Conservation (phyloP, 768 basidiomycete genomes). For the Russula vinacea region DNA sequence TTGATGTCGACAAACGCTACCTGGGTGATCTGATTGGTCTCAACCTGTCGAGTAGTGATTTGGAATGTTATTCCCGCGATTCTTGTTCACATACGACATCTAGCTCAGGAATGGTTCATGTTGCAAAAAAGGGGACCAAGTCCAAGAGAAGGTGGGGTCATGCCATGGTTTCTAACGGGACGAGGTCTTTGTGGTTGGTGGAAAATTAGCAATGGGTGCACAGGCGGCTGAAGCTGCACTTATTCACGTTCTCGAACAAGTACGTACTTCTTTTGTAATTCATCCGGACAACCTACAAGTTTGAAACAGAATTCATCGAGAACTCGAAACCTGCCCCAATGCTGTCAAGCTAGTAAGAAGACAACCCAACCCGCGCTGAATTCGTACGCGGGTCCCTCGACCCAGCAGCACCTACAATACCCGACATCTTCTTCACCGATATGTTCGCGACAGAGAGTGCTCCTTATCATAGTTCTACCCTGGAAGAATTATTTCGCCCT, state of each 20-base stretch:
- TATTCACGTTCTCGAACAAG: conserved; percentile 96
- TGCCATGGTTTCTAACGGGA: conserved; percentile 91
- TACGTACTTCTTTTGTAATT: conserved; percentile 42
- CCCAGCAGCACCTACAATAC: conserved; percentile 19
- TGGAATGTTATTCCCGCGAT: too few species aligned
- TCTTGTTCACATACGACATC: conserved; percentile 4
- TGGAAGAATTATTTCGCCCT: conserved; percentile 57
- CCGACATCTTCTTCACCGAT: conserved; percentile 22
- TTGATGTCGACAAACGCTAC: conserved; percentile 90
- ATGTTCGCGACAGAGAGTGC: conserved; percentile 51
- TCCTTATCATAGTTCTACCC: conserved; percentile 46
- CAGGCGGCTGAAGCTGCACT: conserved; percentile 74
- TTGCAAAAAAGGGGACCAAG: conserved; percentile 99
- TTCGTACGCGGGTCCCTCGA: conserved; percentile 24
- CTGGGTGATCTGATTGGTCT: conserved; percentile 92
- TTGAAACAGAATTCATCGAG: conserved; percentile 78
- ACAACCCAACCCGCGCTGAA: conserved; percentile 41
- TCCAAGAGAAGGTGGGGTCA: conserved; percentile 92
- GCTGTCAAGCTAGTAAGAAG: conserved; percentile 40
- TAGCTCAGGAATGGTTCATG: conserved; percentile 99
- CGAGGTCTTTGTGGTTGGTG: conserved; percentile 90
- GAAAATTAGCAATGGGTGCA: conserved; percentile 76
- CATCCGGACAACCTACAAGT: background rate
- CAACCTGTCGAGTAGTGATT: conserved; percentile 85
- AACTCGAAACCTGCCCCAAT: conserved; percentile 60